Evolutionary conservation across 768 basidiomycete genomes (phyloP), one percentile per base, ranked within the genome.

Genomic region (Lyophyllum decastes): DNA sequence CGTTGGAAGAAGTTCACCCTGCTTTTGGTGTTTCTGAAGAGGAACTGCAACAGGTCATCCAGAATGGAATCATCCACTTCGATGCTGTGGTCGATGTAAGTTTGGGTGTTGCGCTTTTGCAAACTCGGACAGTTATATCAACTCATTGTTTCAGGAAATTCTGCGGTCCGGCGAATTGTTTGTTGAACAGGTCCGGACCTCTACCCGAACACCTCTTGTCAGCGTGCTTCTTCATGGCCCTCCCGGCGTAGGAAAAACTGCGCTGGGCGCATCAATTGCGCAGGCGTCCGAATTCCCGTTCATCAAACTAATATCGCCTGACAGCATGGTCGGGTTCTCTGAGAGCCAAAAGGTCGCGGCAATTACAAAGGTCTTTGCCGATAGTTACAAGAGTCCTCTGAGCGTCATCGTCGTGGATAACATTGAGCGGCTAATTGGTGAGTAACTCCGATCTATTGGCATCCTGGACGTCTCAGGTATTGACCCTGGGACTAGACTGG

Each of bases 21-120:
- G 94, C 95, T 17, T 99, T 94, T 69, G 97, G 97, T 85, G 94
- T 97, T 2, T 89, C 96, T 1, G 97, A 98, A 73, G 95, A 96
- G 72, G 96, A 99, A 74, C 78, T 99, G 17, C 83, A 89, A 62
- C 87, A 90, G 62, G 94, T 97, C 53, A 89, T 98, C 21, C 92
- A 95, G 73, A 93, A 98, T 68, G 97, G 97, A 2, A 98, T 98
- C 70, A 94, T 98, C 44, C 93, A 94, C 68, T 97, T 84, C 69
- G 87, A 87, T 71, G 57, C 68, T 7, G 76, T 80, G 40, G 76
- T 98, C 64, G 88, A 96, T 67, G 95, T 95, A 64, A 70, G 88
- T 76, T 58, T 38, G 46, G 55, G 54, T 43, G 45, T 46, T 33
- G 12, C 47, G 21, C 46, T 38, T 30, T 22, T 9, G 14, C 34